Conservation (phyloP, 2,329 filamentous ascomycete genomes). For the Chaetomium globosum region DNA sequence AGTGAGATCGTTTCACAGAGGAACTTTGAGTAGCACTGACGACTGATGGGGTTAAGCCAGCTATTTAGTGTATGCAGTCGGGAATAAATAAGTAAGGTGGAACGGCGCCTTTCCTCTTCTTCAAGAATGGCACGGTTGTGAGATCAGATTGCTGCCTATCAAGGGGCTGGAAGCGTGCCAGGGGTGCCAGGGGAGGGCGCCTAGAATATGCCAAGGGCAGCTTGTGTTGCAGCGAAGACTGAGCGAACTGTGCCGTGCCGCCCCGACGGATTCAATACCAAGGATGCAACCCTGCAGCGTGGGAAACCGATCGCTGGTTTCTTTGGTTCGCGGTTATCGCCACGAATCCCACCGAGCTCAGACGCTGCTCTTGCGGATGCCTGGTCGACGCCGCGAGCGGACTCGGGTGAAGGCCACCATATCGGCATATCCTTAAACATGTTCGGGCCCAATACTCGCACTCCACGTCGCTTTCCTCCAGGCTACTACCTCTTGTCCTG, state of each 20-base stretch:
- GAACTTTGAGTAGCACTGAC: not conserved
- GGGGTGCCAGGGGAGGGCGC: too few species aligned
- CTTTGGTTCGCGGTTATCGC: not conserved
- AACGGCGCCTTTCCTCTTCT: not conserved
- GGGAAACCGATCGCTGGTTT: not conserved
- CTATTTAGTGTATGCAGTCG: not conserved
- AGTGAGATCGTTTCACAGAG: not conserved
- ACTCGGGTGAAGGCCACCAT: not conserved
- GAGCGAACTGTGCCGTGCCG: not conserved
- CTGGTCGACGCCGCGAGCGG: not conserved
- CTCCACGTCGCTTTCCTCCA: constrained; percentile 1
- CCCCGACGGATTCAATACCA: not conserved
- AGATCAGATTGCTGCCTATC: not conserved
- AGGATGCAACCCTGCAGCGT: not conserved
- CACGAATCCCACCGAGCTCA: not conserved
- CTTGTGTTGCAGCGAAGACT: not conserved
- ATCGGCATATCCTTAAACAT: not conserved
- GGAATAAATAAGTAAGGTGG: not conserved
- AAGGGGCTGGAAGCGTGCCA: not conserved
- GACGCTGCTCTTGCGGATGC: not conserved
- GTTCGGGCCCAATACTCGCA: not conserved
- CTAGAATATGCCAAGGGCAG: not conserved
- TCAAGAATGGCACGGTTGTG: not conserved
- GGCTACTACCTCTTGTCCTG: not conserved
- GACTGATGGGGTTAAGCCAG: not conserved